Conservation (phyloP, 164 flowering plant genomes). For the Buxus sempervirens region DNA sequence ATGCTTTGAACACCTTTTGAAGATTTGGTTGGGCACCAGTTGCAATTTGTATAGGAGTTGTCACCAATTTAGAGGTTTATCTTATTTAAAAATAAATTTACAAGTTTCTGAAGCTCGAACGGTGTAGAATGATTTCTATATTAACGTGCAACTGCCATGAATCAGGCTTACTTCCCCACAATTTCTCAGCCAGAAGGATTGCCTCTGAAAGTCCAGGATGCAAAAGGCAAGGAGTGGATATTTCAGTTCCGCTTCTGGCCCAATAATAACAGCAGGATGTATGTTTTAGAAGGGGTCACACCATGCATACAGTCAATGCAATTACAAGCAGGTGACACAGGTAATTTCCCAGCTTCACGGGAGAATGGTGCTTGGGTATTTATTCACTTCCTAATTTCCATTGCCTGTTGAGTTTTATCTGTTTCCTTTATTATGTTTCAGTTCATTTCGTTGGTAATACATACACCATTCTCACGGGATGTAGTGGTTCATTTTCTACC, state of each 20-base stretch:
- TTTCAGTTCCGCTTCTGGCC: slow-evolving; percentile 98
- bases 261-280: slow-evolving; percentile 96
- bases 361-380: not conserved
- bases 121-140: not conserved
- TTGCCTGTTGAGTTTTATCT: slow-evolving; percentile 1
- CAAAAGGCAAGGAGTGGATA: slow-evolving; percentile 81
- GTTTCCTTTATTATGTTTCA: not conserved
- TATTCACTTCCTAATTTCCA: not conserved
- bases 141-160: slow-evolving; percentile 16
- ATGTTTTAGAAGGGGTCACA: slow-evolving; percentile 92
- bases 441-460: not conserved
- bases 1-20: too few species aligned
- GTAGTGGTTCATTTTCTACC: not conserved
- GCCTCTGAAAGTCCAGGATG: slow-evolving; percentile 81
- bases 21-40: not conserved
- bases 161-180: slow-evolving; percentile 89
- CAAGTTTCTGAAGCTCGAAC: not conserved
- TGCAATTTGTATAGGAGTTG: not conserved
- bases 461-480: not conserved
- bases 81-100: not conserved
- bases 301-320: slow-evolving; percentile 94
- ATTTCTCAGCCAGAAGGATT: slow-evolving; percentile 89
- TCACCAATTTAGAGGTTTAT: not conserved
- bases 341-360: slow-evolving; percentile 33
- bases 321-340: slow-evolving; percentile 91